A percentile compares a stretch with the other conserved stretches of the same genome.
Conservation (phyloP, 164 flowering plant genomes). For the Tinospora cordifolia region DNA sequence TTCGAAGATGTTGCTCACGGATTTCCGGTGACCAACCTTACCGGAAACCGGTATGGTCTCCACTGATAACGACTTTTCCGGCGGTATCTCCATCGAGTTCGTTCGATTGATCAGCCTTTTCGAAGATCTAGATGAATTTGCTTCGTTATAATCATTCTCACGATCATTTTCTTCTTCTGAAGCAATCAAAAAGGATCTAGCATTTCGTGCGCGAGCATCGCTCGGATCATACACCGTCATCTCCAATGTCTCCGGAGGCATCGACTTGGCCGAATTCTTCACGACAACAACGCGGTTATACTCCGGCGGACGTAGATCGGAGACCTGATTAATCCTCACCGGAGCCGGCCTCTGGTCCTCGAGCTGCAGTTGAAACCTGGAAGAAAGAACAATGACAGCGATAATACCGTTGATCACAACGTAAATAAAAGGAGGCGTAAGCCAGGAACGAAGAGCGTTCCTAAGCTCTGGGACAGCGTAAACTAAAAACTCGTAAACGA, state of each 20-base stretch:
- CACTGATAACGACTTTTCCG: conserved; percentile 2
- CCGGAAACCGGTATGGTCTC: conserved; percentile 57
- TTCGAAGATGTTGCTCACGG: conserved; percentile 17
- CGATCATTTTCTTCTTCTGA: conserved; percentile 3
- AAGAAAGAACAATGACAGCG: conserved; percentile 70
- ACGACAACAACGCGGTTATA: neutral
- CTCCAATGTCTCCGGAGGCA: neutral
- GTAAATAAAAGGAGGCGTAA: conserved; percentile 76
- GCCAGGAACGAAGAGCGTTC: conserved; percentile 39
- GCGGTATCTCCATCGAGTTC: conserved; percentile 25
- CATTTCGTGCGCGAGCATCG: too few relatives aligned
- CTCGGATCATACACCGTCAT: neutral
- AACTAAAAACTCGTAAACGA: conserved; percentile 26
- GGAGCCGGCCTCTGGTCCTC: conserved; percentile 1
- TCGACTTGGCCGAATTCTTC: neutral
- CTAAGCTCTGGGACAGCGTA: conserved; percentile 44
- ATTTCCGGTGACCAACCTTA: conserved; percentile 52
- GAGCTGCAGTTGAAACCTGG: conserved; percentile 32
- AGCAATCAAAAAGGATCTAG: neutral
- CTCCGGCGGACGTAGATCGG: neutral
- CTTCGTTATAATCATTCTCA: conserved; percentile 26
- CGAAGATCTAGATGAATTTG: conserved; percentile 18
- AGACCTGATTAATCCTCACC: conserved; percentile 1
- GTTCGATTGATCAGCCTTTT: conserved; percentile 21
- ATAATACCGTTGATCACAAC: conserved; percentile 70